Evolutionary conservation across 371 early-diverging fungal species (phyloP).

Genomic region (Apophysomyces ossiformis): DNA sequence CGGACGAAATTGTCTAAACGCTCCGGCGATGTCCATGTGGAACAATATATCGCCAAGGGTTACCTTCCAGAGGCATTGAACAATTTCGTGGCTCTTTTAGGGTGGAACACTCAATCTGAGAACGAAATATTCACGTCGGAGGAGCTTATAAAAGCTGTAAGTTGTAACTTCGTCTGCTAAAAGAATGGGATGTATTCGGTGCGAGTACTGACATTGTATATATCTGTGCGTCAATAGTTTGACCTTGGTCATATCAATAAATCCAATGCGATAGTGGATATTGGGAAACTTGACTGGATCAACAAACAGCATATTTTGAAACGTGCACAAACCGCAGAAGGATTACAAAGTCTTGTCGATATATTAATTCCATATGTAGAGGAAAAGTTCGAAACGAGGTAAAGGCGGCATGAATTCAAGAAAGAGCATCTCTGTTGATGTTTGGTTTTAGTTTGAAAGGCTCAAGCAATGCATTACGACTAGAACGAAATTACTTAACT

Average conservation of each 20-base stretch:
- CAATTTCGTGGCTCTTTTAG: slow-evolving; percentile 89
- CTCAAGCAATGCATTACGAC: slow-evolving; percentile 24
- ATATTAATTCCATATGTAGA: slow-evolving; percentile 38
- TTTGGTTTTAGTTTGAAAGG: slow-evolving; percentile 10
- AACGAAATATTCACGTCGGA: slow-evolving; percentile 70
- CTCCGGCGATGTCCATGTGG: slow-evolving; percentile 78
- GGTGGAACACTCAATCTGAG: slow-evolving; percentile 76
- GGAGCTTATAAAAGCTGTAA: slow-evolving; percentile 70
- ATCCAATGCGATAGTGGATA: slow-evolving; percentile 77
- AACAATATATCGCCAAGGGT: slow-evolving; percentile 73
- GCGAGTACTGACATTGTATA: neutral
- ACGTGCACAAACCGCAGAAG: slow-evolving; percentile 55
- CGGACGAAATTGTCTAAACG: slow-evolving; percentile 90
- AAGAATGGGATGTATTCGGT: neutral
- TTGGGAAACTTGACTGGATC: slow-evolving; percentile 83
- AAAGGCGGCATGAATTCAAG: neutral
- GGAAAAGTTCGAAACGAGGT: slow-evolving; percentile 30
- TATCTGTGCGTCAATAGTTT: slow-evolving; percentile 55
- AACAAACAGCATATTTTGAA: slow-evolving; percentile 79
- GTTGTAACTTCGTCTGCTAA: slow-evolving; percentile 7
- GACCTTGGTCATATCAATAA: slow-evolving; percentile 71
- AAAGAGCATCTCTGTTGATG: slow-evolving; percentile 5
- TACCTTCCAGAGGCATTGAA: slow-evolving; percentile 88
- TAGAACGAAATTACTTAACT: slow-evolving; percentile 45
- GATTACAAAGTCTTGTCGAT: slow-evolving; percentile 41